Evolutionary conservation across 1,139 yeast species (phyloP).

Genomic region (Lodderomyces elongisporus): DNA sequence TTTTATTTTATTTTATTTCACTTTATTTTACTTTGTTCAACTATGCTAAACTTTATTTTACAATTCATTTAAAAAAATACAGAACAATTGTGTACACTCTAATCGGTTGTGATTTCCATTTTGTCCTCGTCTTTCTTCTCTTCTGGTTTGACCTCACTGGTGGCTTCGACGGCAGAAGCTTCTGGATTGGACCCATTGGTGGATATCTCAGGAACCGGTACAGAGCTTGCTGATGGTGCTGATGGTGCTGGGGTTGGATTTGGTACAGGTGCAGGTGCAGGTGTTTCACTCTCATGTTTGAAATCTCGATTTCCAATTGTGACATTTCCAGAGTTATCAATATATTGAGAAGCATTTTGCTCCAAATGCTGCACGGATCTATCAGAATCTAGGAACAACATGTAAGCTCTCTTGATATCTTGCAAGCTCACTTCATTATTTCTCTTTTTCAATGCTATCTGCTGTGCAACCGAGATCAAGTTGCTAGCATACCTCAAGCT

Average conservation of each 20-base stretch:
- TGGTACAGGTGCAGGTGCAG: constrained; percentile 7
- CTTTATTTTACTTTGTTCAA: constrained; percentile 1
- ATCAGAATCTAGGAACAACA: constrained; percentile 80
- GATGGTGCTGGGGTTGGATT: too few relatives aligned
- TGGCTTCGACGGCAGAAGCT: constrained; percentile 8
- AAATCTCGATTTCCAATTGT: constrained; percentile 32
- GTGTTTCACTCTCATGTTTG: background rate
- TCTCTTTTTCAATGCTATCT: constrained; percentile 79
- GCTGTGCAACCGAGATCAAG: constrained; percentile 82
- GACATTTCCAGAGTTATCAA: constrained; percentile 68
- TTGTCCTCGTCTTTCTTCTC: constrained; percentile 26
- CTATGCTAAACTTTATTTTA: background rate
- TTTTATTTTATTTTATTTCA: background rate
- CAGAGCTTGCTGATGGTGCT: too few relatives aligned
- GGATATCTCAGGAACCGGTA: too few relatives aligned
- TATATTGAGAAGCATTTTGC: constrained; percentile 61
- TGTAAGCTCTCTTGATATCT: constrained; percentile 84
- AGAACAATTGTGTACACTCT: background rate
- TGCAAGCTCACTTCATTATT: constrained; percentile 63
- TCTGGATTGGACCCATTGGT: constrained; percentile 6
- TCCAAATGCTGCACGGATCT: constrained; percentile 80
- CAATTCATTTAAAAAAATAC: background rate
- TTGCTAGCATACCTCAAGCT: constrained; percentile 91
- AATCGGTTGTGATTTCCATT: constrained; percentile 54
- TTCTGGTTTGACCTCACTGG: constrained; percentile 11